Evolutionary conservation across 2,329 filamentous ascomycete species (phyloP), one percentile per base, ranked within the genome.

Genomic region (Tolypocladium amazonense): DNA sequence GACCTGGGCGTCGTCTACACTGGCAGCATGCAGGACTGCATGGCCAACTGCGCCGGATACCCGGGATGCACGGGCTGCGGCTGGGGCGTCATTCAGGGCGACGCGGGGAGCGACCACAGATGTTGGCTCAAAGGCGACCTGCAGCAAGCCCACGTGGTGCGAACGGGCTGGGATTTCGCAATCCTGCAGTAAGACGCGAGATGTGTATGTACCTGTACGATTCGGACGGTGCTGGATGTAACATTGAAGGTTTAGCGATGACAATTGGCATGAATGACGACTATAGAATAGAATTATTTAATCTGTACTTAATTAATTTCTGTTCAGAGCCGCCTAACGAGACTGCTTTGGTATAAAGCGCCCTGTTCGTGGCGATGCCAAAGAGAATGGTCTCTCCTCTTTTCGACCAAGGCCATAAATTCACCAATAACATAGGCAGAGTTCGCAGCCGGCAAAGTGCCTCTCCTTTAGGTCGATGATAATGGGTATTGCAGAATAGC

Each of bases 71-170:
- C 72, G 1, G 78, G 73, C 6, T 76, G 72, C 56, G 74, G 76
- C 12, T 80, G 77, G 77, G 78, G 78, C 2, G 71, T 73, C 56
- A 68, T 78, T 11, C 62, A 71, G 0, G 74, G 75, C n/a, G 77
- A 77, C 53, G 60, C 68, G 14, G 72, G 72, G 1, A 67, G 68
- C 43, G 69, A 73, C 58, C 76, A 77, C 58, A 69, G 70, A 6
- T 80, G 78, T 64, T 80, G 73, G 72, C 62, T 80, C 59, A 80
- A 80, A 66, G 68, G 68, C 8, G 66, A 71, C 39, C 61, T 80
- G 61, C 68, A 63, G 57, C 64, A 62, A 54, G 59, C 69, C 3
- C 72, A 73, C 53, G 61, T 64, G 12, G 69, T 72, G 2, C 69
- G 72, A 39, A 54, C 63, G 4, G 72, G 71, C 1, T 80, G 77